These are phyloP conservation scores for Stagonosporopsis tanaceti DNA, from an alignment of 2,329 filamentous ascomycete species.

Conservation along the genomic window DNA sequence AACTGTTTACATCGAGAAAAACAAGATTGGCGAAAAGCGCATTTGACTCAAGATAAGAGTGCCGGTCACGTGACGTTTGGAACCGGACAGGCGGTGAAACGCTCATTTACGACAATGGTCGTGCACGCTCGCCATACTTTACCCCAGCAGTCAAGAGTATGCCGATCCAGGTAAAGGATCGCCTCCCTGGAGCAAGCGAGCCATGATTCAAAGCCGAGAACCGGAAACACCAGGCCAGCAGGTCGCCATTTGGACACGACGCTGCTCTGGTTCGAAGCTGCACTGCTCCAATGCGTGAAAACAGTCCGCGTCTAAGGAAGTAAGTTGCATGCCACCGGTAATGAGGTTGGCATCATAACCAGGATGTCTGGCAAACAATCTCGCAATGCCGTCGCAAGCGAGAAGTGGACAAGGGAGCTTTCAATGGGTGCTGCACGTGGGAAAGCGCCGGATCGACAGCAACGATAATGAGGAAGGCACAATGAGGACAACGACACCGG, in stretches of 20 bases:
- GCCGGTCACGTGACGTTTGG: slow-evolving; percentile 7
- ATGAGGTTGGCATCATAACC: not conserved
- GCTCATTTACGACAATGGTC: slow-evolving; percentile 15
- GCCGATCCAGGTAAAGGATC: slow-evolving; percentile 8
- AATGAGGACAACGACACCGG: not conserved
- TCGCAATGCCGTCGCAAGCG: not conserved
- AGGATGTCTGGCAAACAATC: not conserved
- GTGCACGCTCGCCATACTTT: slow-evolving; percentile 21
- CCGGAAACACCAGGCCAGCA: not conserved
- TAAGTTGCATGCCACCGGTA: not conserved
- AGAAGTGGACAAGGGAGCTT: slow-evolving; percentile 8
- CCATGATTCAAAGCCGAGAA: not conserved
- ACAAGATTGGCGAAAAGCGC: slow-evolving; percentile 6
- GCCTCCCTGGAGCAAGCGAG: slow-evolving; percentile 1
- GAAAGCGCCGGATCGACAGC: not conserved
- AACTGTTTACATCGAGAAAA: not conserved
- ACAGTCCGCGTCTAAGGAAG: not conserved
- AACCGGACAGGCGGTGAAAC: slow-evolving; percentile 16
- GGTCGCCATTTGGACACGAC: not conserved
- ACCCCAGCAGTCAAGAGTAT: slow-evolving; percentile 7
- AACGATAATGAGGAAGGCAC: not conserved
- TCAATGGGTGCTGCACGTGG: not conserved
- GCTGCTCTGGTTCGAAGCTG: not conserved
- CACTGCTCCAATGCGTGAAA: too few relatives aligned
- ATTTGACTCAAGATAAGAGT: slow-evolving; percentile 16